Evolutionary conservation across 2,329 filamentous ascomycete species (phyloP).

Genomic region (Talaromyces amestolkiae): DNA sequence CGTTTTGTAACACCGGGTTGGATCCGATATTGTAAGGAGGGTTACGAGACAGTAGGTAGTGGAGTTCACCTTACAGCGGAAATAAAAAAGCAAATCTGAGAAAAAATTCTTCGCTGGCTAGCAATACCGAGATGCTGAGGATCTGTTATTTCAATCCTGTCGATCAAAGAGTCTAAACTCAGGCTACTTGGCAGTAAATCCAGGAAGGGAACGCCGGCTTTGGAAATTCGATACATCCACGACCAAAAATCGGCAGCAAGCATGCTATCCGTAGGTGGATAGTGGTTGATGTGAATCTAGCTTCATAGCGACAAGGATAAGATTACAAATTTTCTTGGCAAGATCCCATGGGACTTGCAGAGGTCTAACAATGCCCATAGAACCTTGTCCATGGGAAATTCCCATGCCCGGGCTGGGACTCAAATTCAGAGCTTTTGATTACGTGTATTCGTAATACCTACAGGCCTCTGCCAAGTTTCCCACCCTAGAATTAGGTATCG

Average conservation of each 20-base stretch:
- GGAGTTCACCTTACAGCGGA: not conserved
- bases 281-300: not conserved
- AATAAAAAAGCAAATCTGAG: not conserved
- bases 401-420: too few relatives aligned
- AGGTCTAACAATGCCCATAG: too few relatives aligned
- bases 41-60: too few relatives aligned
- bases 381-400: too few relatives aligned
- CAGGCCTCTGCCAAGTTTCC: too few relatives aligned
- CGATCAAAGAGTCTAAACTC: not conserved
- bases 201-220: not conserved
- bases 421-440: too few relatives aligned
- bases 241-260: slow-evolving; percentile 6
- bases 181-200: too few relatives aligned
- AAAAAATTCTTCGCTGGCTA: not conserved
- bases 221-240: not conserved
- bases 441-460: too few relatives aligned
- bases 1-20: too few relatives aligned
- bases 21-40: too few relatives aligned
- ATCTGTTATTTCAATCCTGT: not conserved
- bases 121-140: not conserved
- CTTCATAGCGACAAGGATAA: not conserved
- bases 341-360: too few relatives aligned
- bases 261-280: not conserved
- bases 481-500: too few relatives aligned
- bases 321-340: not conserved